Evolutionary conservation across 441 rosid genomes (phyloP), one percentile per base, ranked within the genome.

Genomic region (Geranium incanum): DNA sequence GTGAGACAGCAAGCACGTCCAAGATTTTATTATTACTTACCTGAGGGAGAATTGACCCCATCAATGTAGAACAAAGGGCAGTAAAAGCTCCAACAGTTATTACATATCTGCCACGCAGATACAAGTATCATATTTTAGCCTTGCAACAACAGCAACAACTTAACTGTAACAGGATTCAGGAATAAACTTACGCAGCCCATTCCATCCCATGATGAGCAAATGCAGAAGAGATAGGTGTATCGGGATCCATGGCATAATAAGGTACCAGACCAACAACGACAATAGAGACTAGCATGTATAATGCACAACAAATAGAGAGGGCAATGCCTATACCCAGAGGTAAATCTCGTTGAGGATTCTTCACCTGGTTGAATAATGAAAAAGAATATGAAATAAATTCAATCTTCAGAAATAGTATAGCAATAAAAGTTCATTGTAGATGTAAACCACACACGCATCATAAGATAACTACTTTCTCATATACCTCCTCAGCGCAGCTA

Each of bases 21-120:
- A 60, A 45, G 59, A 52, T 3, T 69, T 4, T 68, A 16, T 43
- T 28, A 28, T 65, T 48, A 23, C 73, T 72, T 87, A 95, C 98
- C 93, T 95, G 99, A 78, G 99, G 99, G 73, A 95, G 99, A 43
- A 95, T 66, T 7, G 98, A 83, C 68, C 98, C 99, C 99, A 95
- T 83, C 77, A 95, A 80, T 74, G 97, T 89, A 66, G 99, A 88
- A 84, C 97, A 92, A 55, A 95, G 98, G 48, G 99, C 99, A 84
- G 89, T 89, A 70, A 86, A 80, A 76, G 98, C 96, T 84, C 99
- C 99, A 75, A 81, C 71, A 33, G 97, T 89, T 75, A 95, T 82
- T 74, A 95, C 74, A 81, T 84, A 90, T 60, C 99, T 95, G 89
- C 16, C 73, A 71, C 69, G 38, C 41, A 74, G 75, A 63, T 68